Percentiles rank a stretch among this genome's conserved stretches.
phyloP scores from a whole-genome alignment of 208 protist genomes.

The Strigomonas galati region DNA sequence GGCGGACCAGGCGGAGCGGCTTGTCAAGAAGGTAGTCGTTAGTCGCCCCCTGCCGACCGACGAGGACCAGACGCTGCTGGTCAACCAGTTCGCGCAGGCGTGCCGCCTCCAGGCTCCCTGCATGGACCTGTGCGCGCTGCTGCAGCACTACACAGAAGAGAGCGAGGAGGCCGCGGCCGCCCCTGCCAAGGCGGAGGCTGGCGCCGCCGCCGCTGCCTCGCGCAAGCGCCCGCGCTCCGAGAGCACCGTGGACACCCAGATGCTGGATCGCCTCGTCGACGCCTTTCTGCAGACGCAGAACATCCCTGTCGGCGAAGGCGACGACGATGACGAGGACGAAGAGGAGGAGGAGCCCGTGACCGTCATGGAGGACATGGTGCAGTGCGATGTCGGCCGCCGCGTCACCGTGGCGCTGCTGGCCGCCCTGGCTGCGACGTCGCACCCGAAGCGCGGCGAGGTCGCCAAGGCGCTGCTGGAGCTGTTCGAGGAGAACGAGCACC shows the following conservation, averaged over 20 bases:
- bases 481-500: slow-evolving; percentile 79
- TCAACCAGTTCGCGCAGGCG: slow-evolving; percentile 72
- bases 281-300: slow-evolving; percentile 47
- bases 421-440: slow-evolving; percentile 34
- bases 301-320: slow-evolving; percentile 26
- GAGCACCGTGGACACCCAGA: slow-evolving; percentile 16
- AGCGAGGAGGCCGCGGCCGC: slow-evolving; percentile 7
- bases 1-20: slow-evolving; percentile 38
- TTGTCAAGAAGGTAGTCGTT: slow-evolving; percentile 48
- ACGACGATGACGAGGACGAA: slow-evolving; percentile 26
- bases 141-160: slow-evolving; percentile 41
- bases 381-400: slow-evolving; percentile 74
- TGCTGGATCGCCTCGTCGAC: slow-evolving; percentile 41
- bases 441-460: slow-evolving; percentile 35
- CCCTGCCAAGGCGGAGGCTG: neutral
- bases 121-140: slow-evolving; percentile 63
- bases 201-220: slow-evolving; percentile 11
- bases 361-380: slow-evolving; percentile 70
- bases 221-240: slow-evolving; percentile 44
- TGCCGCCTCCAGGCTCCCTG: slow-evolving; percentile 63
- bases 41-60: slow-evolving; percentile 34
- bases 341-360: slow-evolving; percentile 50
- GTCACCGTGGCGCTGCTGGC: slow-evolving; percentile 69
- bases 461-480: slow-evolving; percentile 54
- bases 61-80: slow-evolving; percentile 49